These are phyloP conservation scores for Withania somnifera DNA, from an alignment of 305 asterid genomes.

Conservation along the genomic window DNA sequence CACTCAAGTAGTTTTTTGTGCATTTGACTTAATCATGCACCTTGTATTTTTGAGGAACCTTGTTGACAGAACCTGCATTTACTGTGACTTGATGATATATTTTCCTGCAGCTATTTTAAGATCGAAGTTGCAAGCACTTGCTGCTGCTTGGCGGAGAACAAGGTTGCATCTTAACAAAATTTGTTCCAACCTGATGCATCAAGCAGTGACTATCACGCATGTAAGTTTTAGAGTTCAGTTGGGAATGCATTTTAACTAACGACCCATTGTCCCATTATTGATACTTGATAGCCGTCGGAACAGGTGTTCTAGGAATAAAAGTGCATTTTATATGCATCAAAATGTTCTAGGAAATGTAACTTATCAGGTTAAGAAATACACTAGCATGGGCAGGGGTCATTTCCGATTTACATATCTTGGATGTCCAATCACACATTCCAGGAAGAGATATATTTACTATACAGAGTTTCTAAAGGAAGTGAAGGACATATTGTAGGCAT, in stretches of 20 bases:
- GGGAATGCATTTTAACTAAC: not conserved
- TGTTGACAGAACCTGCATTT: not conserved
- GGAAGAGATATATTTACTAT: too few relatives aligned
- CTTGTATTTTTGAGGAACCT: not conserved
- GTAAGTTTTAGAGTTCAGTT: constrained; percentile 31
- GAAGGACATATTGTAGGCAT: too few relatives aligned
- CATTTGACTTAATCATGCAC: not conserved
- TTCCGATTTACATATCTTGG: too few relatives aligned
- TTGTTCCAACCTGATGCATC: constrained; percentile 39
- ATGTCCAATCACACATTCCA: too few relatives aligned
- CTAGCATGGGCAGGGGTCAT: too few relatives aligned
- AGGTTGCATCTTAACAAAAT: constrained; percentile 51
- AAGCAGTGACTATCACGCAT: constrained; percentile 49
- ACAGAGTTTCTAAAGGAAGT: too few relatives aligned
- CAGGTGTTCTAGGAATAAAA: too few relatives aligned
- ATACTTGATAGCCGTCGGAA: too few relatives aligned
- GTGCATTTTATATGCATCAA: too few relatives aligned
- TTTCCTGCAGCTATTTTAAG: constrained; percentile 46
- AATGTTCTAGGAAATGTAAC: too few relatives aligned
- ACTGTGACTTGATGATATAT: not conserved
- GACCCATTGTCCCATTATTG: too few relatives aligned
- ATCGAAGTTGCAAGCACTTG: constrained; percentile 59
- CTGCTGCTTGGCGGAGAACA: constrained; percentile 63
- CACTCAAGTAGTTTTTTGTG: constrained; percentile 36
- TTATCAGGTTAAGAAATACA: too few relatives aligned